Conservation (phyloP, 257 asterid genomes). For the Handroanthus guayacan region DNA sequence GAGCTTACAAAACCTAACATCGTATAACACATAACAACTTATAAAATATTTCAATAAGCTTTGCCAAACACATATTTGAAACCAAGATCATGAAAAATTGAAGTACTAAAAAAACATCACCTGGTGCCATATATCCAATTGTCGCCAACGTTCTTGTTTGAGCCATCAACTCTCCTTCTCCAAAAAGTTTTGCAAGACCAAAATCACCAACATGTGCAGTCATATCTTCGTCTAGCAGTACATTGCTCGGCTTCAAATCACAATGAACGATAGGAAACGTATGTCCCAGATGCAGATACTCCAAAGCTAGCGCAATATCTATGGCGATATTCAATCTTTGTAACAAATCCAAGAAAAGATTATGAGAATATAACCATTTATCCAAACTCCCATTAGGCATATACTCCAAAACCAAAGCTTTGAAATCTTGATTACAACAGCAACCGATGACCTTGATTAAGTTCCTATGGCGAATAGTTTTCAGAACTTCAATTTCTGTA, state of each 20-base stretch:
- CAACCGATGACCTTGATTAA: conserved; percentile 46
- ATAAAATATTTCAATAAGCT: too few relatives aligned
- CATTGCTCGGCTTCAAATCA: conserved; percentile 45
- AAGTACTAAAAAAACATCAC: neutral
- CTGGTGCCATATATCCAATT: conserved; percentile 45
- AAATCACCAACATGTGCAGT: conserved; percentile 43
- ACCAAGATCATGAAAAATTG: neutral
- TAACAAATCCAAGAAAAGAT: conserved; percentile 28
- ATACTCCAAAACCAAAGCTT: conserved; percentile 46
- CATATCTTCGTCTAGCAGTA: conserved; percentile 42
- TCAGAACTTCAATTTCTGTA: conserved; percentile 45
- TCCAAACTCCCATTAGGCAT: conserved; percentile 52
- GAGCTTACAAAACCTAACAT: too few relatives aligned
- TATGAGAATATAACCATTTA: conserved; percentile 41
- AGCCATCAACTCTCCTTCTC: conserved; percentile 30
- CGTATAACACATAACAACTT: too few relatives aligned
- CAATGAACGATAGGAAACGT: conserved; percentile 41
- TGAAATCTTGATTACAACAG: conserved; percentile 39
- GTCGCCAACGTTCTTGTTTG: conserved; percentile 45
- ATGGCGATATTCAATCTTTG: conserved; percentile 35
- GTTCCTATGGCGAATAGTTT: conserved; percentile 55
- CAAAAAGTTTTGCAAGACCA: conserved; percentile 42
- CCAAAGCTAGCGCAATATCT: conserved; percentile 40
- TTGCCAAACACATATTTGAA: neutral
- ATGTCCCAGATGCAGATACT: conserved; percentile 44